Conservation (phyloP, 257 asterid genomes). For the Avicennia marina region DNA sequence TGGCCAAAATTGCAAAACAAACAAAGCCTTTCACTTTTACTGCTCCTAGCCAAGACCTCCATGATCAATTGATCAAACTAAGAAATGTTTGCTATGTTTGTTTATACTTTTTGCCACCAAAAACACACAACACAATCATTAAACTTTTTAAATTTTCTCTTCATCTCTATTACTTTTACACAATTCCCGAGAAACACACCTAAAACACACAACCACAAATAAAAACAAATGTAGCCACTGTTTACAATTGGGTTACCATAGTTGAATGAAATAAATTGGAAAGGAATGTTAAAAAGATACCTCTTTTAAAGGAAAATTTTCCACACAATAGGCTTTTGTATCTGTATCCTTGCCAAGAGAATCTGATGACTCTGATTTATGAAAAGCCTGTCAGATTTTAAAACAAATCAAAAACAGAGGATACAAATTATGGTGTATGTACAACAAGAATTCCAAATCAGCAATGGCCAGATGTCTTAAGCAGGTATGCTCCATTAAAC, state of each 20-base stretch:
- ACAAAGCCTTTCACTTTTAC: too few species aligned
- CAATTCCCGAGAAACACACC: too few species aligned
- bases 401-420: conserved; percentile 15
- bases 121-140: too few species aligned
- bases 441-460: not conserved
- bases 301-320: conserved; percentile 40
- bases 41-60: conserved; percentile 7
- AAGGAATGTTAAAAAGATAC: conserved; percentile 26
- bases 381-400: conserved; percentile 37
- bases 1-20: too few species aligned
- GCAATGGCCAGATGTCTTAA: not conserved
- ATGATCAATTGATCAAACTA: conserved; percentile 1
- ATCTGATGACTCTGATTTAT: conserved; percentile 43
- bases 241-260: not conserved
- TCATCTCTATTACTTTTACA: too few species aligned
- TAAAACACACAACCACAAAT: too few species aligned
- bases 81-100: too few species aligned
- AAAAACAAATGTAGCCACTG: too few species aligned
- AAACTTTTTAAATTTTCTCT: too few species aligned
- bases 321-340: conserved; percentile 19
- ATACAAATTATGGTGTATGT: not conserved
- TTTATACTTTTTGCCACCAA: too few species aligned
- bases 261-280: conserved; percentile 6
- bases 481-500: not conserved
- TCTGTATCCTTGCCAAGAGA: conserved; percentile 34